These are phyloP conservation scores for Thielaviopsis populi DNA, from an alignment of 2,329 filamentous ascomycete species.

Conservation along the genomic window DNA sequence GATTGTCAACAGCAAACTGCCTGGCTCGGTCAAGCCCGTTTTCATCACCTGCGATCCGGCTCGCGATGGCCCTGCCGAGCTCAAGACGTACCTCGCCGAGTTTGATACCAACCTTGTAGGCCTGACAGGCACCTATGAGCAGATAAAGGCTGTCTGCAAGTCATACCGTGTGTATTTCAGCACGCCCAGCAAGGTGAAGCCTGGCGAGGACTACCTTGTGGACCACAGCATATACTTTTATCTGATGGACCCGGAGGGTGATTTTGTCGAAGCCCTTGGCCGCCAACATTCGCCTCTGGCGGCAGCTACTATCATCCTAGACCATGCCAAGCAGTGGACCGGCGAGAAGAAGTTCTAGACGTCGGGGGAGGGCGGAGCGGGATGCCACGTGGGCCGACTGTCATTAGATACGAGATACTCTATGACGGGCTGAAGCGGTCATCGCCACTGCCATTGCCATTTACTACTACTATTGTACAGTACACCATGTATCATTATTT, in stretches of 20 bases:
- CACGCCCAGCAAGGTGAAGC: slow-evolving; percentile 75
- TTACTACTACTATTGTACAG: slow-evolving; percentile 3
- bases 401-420: not conserved
- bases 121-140: slow-evolving; percentile 81
- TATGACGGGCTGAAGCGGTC: not conserved
- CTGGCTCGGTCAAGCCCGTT: slow-evolving; percentile 51
- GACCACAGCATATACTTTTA: slow-evolving; percentile 99
- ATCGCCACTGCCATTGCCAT: too few relatives aligned
- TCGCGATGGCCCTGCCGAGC: slow-evolving; percentile 69
- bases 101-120: slow-evolving; percentile 81
- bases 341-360: slow-evolving; percentile 20
- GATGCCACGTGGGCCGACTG: not conserved
- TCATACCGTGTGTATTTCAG: slow-evolving; percentile 95
- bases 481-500: slow-evolving; percentile 10
- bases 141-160: slow-evolving; percentile 90
- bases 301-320: slow-evolving; percentile 67
- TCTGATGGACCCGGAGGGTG: slow-evolving; percentile 94
- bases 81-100: slow-evolving; percentile 75
- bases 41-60: slow-evolving; percentile 95
- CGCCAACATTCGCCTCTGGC: slow-evolving; percentile 83
- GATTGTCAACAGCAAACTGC: slow-evolving; percentile 38
- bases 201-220: slow-evolving; percentile 90
- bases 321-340: slow-evolving; percentile 59
- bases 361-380: not conserved
- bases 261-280: slow-evolving; percentile 94